Evolutionary conservation across 768 basidiomycete genomes (phyloP), one percentile per base, ranked within the genome.

Genomic region (Boletus rubroflammeus): DNA sequence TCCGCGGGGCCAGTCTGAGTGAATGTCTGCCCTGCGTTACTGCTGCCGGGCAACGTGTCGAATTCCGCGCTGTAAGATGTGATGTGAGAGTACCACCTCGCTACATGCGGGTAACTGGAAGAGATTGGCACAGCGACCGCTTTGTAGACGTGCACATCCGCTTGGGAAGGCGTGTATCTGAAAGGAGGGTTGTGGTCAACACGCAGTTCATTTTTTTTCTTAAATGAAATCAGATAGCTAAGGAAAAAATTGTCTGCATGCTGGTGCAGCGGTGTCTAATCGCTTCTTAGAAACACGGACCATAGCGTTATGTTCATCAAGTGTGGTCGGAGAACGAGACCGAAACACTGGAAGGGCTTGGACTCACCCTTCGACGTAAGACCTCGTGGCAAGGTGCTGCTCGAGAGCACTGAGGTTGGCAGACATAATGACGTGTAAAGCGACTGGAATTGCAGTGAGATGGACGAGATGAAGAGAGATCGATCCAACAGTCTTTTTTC

Each of bases 261-360:
- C 71, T 81, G 77, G 73, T 74, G 73, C 81, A 83, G 87, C 86
- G 89, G 81, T 88, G 86, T 92, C 90, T 93, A 86, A 78, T 84
- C 88, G 84, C 87, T 82, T 84, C 88, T 92, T 85, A 82, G 90
- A 89, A 92, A 92, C 90, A 91, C 90, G 90, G 90, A 93, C 90
- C 91, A 91, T 88, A 88, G 88, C 88, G 70, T 76, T 62, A 60
- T 68, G 72, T 72, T 90, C 88, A 89, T 91, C 86, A 80, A 62
- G 66, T 55, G 58, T 48, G 57, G 57, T 61, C 53, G 54, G 41
- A 44, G 36, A 57, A 61, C 36, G 45, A 34, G 31, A 31, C 41
- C 48, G 26, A 39, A 46, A 44, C 32, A 49, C 36, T 47, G 43
- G 47, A 46, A 55, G n/a, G 46, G 55, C 50, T 34, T 31, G 51